Evolutionary conservation across 2,329 filamentous ascomycete genomes (phyloP).

Genomic region (Beauveria bassiana): DNA sequence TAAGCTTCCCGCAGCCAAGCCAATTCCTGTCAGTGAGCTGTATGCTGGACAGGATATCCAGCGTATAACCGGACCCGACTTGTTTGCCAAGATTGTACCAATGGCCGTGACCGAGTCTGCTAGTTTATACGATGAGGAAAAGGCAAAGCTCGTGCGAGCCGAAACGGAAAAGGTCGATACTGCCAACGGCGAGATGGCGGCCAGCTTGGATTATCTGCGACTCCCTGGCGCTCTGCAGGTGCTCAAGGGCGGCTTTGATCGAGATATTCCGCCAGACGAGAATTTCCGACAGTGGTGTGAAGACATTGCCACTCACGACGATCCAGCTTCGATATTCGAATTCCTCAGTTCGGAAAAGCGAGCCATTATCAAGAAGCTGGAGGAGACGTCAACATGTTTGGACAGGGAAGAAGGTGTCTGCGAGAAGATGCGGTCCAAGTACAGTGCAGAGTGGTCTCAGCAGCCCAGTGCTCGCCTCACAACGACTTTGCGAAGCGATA

Average conservation of each 20-base stretch:
- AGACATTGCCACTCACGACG: conserved; percentile 79
- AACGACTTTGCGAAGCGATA: conserved; percentile 76
- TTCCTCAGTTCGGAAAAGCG: conserved; percentile 70
- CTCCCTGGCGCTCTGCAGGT: conserved; percentile 84
- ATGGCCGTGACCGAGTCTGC: conserved; percentile 94
- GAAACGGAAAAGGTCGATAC: conserved; percentile 90
- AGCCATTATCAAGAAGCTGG: conserved; percentile 62
- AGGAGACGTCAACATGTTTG: conserved; percentile 76
- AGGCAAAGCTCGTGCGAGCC: conserved; percentile 87
- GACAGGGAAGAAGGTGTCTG: conserved; percentile 98
- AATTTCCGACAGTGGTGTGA: conserved; percentile 94
- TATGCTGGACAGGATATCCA: conserved; percentile 98
- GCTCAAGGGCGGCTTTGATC: conserved; percentile 85
- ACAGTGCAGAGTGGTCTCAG: conserved; percentile 92
- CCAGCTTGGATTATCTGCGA: conserved; percentile 87
- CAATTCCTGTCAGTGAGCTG: conserved; percentile 91
- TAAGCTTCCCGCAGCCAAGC: conserved; percentile 91
- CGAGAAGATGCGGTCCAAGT: conserved; percentile 98
- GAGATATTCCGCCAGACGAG: conserved; percentile 78
- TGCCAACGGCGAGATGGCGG: conserved; percentile 91
- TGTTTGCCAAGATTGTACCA: conserved; percentile 94
- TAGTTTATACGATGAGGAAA: conserved; percentile 96
- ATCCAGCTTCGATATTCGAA: conserved; percentile 72
- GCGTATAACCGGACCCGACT: conserved; percentile 90
- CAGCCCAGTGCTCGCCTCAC: conserved; percentile 89